These are phyloP conservation scores for Pythium brassicae DNA, from an alignment of 352 stramenopile species.

Conservation along the genomic window DNA sequence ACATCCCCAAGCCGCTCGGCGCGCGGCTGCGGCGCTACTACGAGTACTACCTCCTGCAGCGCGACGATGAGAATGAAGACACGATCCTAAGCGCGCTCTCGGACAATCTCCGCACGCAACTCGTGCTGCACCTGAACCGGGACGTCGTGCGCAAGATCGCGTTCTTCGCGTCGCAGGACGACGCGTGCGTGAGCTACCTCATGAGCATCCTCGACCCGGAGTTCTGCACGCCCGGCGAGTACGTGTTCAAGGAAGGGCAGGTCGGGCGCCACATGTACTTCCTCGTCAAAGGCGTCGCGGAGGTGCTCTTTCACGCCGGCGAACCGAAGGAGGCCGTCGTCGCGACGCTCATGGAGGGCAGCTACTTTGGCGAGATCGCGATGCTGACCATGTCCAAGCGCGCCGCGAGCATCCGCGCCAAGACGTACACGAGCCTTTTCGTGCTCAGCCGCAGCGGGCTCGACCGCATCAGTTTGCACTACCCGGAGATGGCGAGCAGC, in stretches of 20 bases:
- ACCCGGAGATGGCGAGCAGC: constrained; percentile 74
- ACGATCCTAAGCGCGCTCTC: constrained; percentile 65
- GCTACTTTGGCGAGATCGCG: constrained; percentile 80
- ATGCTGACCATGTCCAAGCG: constrained; percentile 80
- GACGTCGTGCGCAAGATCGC: constrained; percentile 80
- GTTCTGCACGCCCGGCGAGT: constrained; percentile 75
- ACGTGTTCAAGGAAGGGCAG: constrained; percentile 81
- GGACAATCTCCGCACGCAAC: constrained; percentile 66
- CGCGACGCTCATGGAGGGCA: constrained; percentile 57
- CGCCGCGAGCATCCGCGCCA: constrained; percentile 73
- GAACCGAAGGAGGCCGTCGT: constrained; percentile 52
- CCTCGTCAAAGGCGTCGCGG: constrained; percentile 65
- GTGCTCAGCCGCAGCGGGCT: constrained; percentile 70
- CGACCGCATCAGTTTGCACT: constrained; percentile 69
- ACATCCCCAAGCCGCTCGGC: constrained; percentile 48
- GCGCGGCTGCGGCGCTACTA: constrained; percentile 68
- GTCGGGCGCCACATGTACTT: constrained; percentile 84
- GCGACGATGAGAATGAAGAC: constrained; percentile 70
- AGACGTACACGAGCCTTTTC: constrained; percentile 75
- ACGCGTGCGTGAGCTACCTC: constrained; percentile 76
- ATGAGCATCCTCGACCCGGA: constrained; percentile 78
- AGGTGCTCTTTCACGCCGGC: constrained; percentile 64
- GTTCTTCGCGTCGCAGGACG: constrained; percentile 77
- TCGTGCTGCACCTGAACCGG: constrained; percentile 75
- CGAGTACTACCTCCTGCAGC: constrained; percentile 73